A percentile compares a stretch with the other conserved stretches of the same genome.
Conservation (phyloP, 2,329 filamentous ascomycete species). For the Blumeria hordei region DNA sequence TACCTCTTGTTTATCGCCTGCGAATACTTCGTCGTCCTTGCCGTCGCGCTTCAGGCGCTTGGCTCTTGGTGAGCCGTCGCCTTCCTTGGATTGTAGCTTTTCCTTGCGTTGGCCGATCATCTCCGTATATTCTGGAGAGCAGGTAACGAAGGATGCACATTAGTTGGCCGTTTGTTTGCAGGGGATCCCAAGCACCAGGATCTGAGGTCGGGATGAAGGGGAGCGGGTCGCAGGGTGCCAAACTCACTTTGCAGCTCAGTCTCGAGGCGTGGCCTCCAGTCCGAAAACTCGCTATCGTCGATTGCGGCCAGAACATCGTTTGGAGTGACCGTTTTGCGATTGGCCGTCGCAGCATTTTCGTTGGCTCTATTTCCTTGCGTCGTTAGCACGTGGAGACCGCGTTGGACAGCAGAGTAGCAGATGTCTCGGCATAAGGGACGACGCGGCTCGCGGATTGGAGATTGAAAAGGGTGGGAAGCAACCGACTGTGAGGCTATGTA, state of each 20-base stretch:
- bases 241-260: conserved; percentile 45
- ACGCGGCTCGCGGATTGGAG: neutral
- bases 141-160: too few relatives aligned
- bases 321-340: conserved; percentile 57
- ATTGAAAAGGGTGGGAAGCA: neutral
- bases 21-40: conserved; percentile 18
- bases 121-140: conserved; percentile 5
- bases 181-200: neutral
- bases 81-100: conserved; percentile 37
- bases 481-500: conserved; percentile 53
- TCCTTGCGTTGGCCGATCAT: conserved; percentile 1
- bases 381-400: neutral
- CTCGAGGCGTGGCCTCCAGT: conserved; percentile 47
- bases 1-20: conserved; percentile 27
- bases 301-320: conserved; percentile 55
- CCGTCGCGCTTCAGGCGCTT: conserved; percentile 15
- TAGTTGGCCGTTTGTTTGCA: conserved; percentile 2
- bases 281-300: conserved; percentile 46
- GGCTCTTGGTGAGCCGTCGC: conserved; percentile 10
- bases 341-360: conserved; percentile 37
- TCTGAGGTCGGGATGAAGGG: neutral
- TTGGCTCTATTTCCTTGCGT: conserved; percentile 33
- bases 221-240: conserved; percentile 13
- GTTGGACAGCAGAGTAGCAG: neutral
- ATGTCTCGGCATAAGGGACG: neutral